Conservation (phyloP, 2,329 filamentous ascomycete genomes). For the Diplocarpon mali region DNA sequence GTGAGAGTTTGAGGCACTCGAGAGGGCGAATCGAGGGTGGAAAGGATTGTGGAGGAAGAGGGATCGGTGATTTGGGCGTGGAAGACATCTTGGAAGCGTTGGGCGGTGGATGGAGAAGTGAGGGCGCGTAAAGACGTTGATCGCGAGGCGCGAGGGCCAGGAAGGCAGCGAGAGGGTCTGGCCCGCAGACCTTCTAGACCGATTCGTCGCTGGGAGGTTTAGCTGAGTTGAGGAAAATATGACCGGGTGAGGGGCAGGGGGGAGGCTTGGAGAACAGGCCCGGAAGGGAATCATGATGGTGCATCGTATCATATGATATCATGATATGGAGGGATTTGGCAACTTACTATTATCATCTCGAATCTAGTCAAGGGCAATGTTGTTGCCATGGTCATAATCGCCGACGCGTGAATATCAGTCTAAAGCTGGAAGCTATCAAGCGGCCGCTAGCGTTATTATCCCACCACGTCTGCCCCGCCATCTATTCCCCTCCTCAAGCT, state of each 20-base stretch:
- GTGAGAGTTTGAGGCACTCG: constrained; percentile 62
- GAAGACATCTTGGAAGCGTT: constrained; percentile 42
- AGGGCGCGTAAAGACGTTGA: constrained; percentile 16
- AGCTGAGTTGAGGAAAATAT: neutral
- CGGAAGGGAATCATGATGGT: neutral
- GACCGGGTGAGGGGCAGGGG: no score
- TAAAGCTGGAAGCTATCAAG: no score
- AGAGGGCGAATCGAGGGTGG: constrained; percentile 34
- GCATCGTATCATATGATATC: neutral
- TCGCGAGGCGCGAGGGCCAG: constrained; percentile 17
- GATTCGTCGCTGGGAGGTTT: constrained; percentile 10
- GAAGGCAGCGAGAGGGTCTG: constrained; percentile 20
- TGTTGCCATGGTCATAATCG: no score
- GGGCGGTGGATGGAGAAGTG: constrained; percentile 18
- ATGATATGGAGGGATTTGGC: neutral
- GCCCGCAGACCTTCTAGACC: constrained; percentile 24
- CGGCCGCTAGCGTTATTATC: no score
- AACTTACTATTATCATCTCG: constrained; percentile 21
- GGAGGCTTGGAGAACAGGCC: neutral
- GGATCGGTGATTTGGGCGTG: constrained; percentile 51
- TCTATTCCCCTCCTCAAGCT: no score
- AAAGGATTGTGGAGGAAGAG: constrained; percentile 39
- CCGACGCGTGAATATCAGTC: no score
- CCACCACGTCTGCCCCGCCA: no score
- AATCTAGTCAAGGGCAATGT: constrained; percentile 16